Evolutionary conservation across 805 yeast species (phyloP).

Genomic region (Candida suzukii): DNA sequence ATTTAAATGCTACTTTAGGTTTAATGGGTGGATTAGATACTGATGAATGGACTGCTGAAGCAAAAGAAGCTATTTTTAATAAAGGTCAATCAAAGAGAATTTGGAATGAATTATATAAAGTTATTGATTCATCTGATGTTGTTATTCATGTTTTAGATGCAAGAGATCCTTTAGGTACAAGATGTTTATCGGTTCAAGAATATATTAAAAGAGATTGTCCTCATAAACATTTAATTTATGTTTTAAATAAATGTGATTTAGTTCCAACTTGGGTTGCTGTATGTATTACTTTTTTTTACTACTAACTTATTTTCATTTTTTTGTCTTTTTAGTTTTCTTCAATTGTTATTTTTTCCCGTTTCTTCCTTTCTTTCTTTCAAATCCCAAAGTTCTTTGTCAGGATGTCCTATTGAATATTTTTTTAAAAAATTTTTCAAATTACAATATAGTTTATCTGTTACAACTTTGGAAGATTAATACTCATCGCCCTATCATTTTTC

Average conservation of each 20-base stretch:
- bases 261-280: conserved; percentile 99
- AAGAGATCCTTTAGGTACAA: conserved; percentile 93
- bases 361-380: conserved; percentile 7
- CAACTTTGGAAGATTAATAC: conserved; percentile 88
- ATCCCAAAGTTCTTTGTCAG: conserved; percentile 87
- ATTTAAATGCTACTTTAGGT: conserved; percentile 68
- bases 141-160: conserved; percentile 96
- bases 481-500: conserved; percentile 41
- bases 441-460: conserved; percentile 80
- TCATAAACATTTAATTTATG: conserved; percentile 92
- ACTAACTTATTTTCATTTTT: conserved; percentile 31
- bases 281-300: conserved; percentile 45
- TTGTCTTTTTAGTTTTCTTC: conserved; percentile 1
- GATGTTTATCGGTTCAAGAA: conserved; percentile 90
- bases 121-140: conserved; percentile 95
- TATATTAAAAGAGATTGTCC: conserved; percentile 91
- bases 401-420: conserved; percentile 34
- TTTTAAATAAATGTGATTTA: conserved; percentile 93
- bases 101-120: conserved; percentile 97
- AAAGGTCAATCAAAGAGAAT: conserved; percentile 98
- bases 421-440: conserved; percentile 9
- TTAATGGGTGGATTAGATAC: conserved; percentile 67
- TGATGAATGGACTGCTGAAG: conserved; percentile 84
- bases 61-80: conserved; percentile 91
- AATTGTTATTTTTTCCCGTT: no score